phyloP scores from a whole-genome alignment of 106 monocot genomes.

The Acorus gramineus region DNA sequence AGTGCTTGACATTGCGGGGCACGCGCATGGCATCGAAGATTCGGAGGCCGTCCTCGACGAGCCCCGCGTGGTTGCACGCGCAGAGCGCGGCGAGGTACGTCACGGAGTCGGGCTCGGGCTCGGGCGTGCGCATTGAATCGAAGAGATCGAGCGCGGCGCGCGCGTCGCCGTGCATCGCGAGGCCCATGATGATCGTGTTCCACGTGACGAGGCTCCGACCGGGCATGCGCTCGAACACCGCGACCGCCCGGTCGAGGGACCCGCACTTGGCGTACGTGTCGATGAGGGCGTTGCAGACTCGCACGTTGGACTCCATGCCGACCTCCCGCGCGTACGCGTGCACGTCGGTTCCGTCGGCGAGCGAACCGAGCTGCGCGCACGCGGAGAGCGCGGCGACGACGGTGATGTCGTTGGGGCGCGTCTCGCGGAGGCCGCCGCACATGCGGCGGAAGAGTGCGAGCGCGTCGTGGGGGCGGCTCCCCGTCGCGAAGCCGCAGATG shows the following conservation, averaged over 20 bases:
- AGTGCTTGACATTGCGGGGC: conserved; percentile 59
- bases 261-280: conserved; percentile 92
- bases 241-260: conserved; percentile 36
- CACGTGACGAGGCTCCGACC: conserved; percentile 52
- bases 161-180: conserved; percentile 61
- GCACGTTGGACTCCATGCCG: conserved; percentile 18
- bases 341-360: conserved; percentile 34
- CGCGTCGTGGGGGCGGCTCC: conserved; percentile 44
- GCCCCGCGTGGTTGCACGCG: conserved; percentile 72
- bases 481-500: conserved; percentile 36
- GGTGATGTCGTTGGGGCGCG: conserved; percentile 47
- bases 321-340: conserved; percentile 15
- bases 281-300: conserved; percentile 54
- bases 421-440: conserved; percentile 10
- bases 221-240: conserved; percentile 32
- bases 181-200: conserved; percentile 54
- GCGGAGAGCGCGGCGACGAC: conserved; percentile 65
- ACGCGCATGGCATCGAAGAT: conserved; percentile 56
- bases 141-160: conserved; percentile 41
- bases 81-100: conserved; percentile 68
- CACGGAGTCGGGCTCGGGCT: conserved; percentile 41
- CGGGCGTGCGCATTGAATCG: conserved; percentile 35
- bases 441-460: conserved; percentile 41
- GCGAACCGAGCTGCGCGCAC: conserved; percentile 60
- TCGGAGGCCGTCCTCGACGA: conserved; percentile 67